Conservation (phyloP, 257 asterid species). For the Petrea volubilis region DNA sequence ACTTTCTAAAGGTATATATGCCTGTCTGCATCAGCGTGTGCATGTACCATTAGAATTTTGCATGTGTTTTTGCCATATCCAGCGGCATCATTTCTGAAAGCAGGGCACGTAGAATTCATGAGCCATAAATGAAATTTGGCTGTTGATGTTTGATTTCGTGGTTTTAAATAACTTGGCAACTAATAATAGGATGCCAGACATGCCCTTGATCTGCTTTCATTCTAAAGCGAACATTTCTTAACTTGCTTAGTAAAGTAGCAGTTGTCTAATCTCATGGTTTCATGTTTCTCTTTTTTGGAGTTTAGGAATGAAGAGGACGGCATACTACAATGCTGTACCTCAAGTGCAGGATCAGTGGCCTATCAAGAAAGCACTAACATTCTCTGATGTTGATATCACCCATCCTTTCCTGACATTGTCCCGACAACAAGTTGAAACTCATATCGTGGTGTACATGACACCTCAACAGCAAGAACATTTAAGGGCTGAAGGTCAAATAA, state of each 20-base stretch:
- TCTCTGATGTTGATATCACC: slow-evolving; percentile 79
- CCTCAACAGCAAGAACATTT: slow-evolving; percentile 63
- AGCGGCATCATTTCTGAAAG: not conserved
- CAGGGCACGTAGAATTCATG: not conserved
- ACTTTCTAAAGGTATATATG: not conserved
- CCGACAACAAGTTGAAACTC: slow-evolving; percentile 77
- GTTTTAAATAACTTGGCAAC: not conserved
- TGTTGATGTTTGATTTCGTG: slow-evolving; percentile 4
- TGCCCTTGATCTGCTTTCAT: not conserved
- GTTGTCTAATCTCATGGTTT: slow-evolving; percentile 4
- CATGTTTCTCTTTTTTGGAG: not conserved
- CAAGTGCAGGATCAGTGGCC: slow-evolving; percentile 71
- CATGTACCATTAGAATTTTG: not conserved
- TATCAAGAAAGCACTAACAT: slow-evolving; percentile 68
- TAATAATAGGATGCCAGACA: not conserved
- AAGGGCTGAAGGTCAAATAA: slow-evolving; percentile 62
- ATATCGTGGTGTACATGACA: slow-evolving; percentile 62
- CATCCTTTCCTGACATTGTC: slow-evolving; percentile 82
- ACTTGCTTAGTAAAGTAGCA: not conserved
- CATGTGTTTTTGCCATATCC: not conserved
- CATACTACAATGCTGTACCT: slow-evolving; percentile 47
- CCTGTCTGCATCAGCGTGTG: not conserved
- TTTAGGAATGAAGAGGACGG: slow-evolving; percentile 62
- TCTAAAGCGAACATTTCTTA: not conserved
- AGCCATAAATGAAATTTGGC: not conserved